phyloP scores from a whole-genome alignment of 768 basidiomycete species.

The Trametes elegans region DNA sequence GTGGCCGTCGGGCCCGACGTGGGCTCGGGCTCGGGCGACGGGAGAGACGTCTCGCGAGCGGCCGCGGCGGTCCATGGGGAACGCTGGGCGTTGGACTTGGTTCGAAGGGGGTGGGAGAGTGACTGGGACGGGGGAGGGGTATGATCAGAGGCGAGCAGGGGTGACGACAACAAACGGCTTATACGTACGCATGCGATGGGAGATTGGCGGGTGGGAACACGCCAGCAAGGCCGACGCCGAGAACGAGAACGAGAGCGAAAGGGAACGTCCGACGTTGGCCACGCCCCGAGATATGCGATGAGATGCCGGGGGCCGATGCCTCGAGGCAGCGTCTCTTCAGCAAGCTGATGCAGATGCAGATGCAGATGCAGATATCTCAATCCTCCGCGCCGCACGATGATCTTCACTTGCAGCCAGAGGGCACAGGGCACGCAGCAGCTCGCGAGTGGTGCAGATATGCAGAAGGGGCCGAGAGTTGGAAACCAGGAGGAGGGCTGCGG shows the following conservation, averaged over 20 bases:
- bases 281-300: conserved; percentile 6
- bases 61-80: conserved; percentile 28
- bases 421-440: not conserved
- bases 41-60: conserved; percentile 29
- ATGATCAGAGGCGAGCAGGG: conserved; percentile 16
- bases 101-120: not conserved
- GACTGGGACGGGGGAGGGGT: conserved; percentile 13
- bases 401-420: not conserved
- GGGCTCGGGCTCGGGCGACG: conserved; percentile 18
- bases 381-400: not conserved
- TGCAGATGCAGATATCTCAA: not conserved
- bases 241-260: not conserved
- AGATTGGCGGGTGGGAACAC: not conserved
- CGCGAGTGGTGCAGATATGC: not conserved
- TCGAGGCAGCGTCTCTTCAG: conserved; percentile 15
- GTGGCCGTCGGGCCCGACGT: conserved; percentile 18
- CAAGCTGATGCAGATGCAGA: not conserved
- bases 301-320: conserved; percentile 8
- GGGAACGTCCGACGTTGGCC: too few relatives aligned
- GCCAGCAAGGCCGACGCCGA: not conserved
- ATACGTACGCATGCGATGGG: conserved; percentile 13
- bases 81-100: conserved; percentile 1
- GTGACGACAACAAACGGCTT: conserved; percentile 21
- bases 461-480: not conserved
- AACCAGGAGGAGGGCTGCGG: not conserved